phyloP scores from a whole-genome alignment of 169 alveolate species.

The Theileria luwenshuni region DNA sequence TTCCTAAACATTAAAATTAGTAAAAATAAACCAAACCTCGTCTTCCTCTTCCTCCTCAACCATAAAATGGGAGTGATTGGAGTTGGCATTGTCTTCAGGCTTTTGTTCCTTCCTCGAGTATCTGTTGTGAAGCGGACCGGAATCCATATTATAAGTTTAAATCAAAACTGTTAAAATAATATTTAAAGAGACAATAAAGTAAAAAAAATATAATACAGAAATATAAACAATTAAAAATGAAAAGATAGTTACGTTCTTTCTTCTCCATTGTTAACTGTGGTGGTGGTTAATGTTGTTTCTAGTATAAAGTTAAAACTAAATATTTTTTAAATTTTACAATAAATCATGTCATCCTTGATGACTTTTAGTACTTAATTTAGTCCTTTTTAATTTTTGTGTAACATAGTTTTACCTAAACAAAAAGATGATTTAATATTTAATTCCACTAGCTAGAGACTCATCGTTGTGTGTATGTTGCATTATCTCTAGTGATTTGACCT shows the following conservation, averaged over 20 bases:
- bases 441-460: not conserved
- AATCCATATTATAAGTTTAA: slow-evolving; percentile 12
- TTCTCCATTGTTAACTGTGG: too few species aligned
- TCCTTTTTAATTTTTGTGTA: not conserved
- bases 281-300: not conserved
- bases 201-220: too few species aligned
- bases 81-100: not conserved
- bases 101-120: not conserved
- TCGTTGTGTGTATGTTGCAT: not conserved
- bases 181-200: too few species aligned
- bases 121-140: not conserved
- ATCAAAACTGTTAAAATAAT: too few species aligned
- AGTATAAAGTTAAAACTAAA: not conserved
- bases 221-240: too few species aligned
- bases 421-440: not conserved
- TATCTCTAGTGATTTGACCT: not conserved
- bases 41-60: slow-evolving; percentile 17
- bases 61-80: not conserved
- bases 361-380: not conserved
- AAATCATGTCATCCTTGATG: not conserved
- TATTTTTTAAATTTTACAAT: not conserved
- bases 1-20: slow-evolving; percentile 6
- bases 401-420: not conserved
- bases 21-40: too few species aligned
- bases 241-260: too few species aligned